These are phyloP conservation scores for Leonotis leonurus DNA, from an alignment of 257 asterid genomes.

Conservation along the genomic window DNA sequence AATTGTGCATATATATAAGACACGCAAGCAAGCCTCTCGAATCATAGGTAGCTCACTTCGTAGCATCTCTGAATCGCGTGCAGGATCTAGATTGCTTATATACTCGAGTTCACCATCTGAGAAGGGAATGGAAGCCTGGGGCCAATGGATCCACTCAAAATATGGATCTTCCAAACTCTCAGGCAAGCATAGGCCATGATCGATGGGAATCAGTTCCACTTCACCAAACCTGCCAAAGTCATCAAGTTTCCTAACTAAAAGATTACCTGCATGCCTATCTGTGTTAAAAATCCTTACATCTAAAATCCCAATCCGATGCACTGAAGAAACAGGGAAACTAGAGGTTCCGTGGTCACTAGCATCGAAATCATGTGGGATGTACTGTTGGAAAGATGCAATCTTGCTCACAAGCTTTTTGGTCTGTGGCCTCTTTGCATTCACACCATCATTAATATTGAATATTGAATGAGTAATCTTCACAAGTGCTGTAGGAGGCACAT, in stretches of 20 bases:
- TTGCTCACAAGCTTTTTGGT: conserved; percentile 66
- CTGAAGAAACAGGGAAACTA: conserved; percentile 80
- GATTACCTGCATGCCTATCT: conserved; percentile 94
- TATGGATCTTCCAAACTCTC: conserved; percentile 93
- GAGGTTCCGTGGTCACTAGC: conserved; percentile 97
- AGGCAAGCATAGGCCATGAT: conserved; percentile 95
- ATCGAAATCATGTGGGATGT: conserved; percentile 78
- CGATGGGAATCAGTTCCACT: conserved; percentile 86
- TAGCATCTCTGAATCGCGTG: conserved; percentile 65
- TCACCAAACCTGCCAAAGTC: conserved; percentile 74
- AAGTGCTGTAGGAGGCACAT: conserved; percentile 88
- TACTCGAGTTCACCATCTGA: conserved; percentile 90
- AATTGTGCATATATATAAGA: conserved; percentile 64
- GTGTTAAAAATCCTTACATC: conserved; percentile 94
- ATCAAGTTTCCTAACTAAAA: conserved; percentile 86
- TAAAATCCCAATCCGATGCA: conserved; percentile 90
- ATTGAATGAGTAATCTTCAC: conserved; percentile 85
- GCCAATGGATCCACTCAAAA: conserved; percentile 99
- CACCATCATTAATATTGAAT: conserved; percentile 84
- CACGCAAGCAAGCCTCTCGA: conserved; percentile 85
- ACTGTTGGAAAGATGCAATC: conserved; percentile 89
- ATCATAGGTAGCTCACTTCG: conserved; percentile 84
- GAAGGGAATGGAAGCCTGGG: conserved; percentile 96
- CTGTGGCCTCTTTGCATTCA: conserved; percentile 55
- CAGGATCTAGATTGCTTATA: conserved; percentile 65